Conservation (phyloP, 768 basidiomycete species). For the Dioszegia crocea region DNA sequence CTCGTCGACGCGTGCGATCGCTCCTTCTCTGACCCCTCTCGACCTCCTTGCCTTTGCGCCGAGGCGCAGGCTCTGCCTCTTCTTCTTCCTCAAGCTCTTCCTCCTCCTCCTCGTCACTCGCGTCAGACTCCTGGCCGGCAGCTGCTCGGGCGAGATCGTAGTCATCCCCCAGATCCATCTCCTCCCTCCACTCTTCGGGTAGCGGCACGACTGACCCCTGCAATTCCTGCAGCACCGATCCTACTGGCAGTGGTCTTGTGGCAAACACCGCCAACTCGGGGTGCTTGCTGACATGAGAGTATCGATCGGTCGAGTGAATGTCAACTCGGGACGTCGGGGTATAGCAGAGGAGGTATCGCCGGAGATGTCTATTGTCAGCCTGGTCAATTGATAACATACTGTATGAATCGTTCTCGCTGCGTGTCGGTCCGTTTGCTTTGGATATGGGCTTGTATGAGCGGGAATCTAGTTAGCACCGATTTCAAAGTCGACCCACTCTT, state of each 20-base stretch:
- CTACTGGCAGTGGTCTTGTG: constrained; percentile 27
- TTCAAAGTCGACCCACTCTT: constrained; percentile 28
- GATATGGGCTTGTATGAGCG: constrained; percentile 33
- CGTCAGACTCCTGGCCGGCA: constrained; percentile 15
- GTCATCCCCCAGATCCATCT: constrained; percentile 7
- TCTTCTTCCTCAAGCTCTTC: constrained; percentile 6
- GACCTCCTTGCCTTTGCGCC: constrained; percentile 3
- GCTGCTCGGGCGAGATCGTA: background rate
- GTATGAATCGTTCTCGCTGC: constrained; percentile 37
- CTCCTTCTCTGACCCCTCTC: constrained; percentile 22
- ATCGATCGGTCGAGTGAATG: constrained; percentile 42
- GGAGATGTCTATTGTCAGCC: constrained; percentile 34
- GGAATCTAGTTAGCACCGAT: constrained; percentile 20
- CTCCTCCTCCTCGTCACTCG: constrained; percentile 7
- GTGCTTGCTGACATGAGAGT: constrained; percentile 38
- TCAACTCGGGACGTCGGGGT: constrained; percentile 42
- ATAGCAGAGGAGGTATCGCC: constrained; percentile 39
- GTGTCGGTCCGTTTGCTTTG: constrained; percentile 24
- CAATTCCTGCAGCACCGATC: constrained; percentile 31
- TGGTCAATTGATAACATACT: constrained; percentile 15
- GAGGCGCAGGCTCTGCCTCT: background rate
- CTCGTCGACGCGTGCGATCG: constrained; percentile 38
- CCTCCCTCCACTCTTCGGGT: constrained; percentile 38
- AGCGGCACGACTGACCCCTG: constrained; percentile 43
- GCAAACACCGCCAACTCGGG: constrained; percentile 45